Evolutionary conservation across 176 grass and related monocot genomes (phyloP).

Genomic region (Cenchrus fungigraminus): DNA sequence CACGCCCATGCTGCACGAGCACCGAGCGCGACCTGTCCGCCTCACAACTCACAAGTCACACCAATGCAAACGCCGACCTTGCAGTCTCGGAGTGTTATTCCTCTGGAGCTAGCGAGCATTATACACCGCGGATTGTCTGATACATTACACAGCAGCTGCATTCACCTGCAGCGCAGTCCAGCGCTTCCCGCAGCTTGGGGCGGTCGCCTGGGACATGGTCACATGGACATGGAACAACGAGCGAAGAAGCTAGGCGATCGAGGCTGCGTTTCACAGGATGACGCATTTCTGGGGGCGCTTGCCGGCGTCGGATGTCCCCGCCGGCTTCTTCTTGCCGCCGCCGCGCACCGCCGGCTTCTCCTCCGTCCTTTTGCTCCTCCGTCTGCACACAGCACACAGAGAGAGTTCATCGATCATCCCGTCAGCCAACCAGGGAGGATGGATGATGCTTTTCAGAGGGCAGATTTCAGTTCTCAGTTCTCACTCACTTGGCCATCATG

Average conservation of each 20-base stretch:
- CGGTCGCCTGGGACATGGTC: no score
- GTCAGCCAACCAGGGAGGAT: no score
- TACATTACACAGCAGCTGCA: no score
- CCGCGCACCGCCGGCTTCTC: not conserved
- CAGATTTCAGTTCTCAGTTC: not conserved
- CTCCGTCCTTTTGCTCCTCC: constrained; percentile 39
- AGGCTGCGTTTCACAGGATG: constrained; percentile 1
- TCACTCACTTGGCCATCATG: constrained; percentile 79
- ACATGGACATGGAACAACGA: no score
- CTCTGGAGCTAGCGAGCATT: not conserved
- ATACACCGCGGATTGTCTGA: not conserved
- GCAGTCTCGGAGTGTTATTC: not conserved
- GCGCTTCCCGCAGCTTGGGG: no score
- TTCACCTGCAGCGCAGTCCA: no score
- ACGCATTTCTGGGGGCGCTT: constrained; percentile 42
- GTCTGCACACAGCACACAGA: constrained; percentile 1
- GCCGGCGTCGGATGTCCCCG: not conserved
- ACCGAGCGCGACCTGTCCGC: no score
- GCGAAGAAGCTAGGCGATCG: no score
- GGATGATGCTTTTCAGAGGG: no score
- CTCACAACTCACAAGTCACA: not conserved
- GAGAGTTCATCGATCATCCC: not conserved
- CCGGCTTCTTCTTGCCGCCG: not conserved
- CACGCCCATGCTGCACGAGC: no score
- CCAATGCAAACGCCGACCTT: not conserved